Evolutionary conservation across 805 yeast genomes (phyloP), one percentile per base, ranked within the genome.

Genomic region (Lachancea meyersii): DNA sequence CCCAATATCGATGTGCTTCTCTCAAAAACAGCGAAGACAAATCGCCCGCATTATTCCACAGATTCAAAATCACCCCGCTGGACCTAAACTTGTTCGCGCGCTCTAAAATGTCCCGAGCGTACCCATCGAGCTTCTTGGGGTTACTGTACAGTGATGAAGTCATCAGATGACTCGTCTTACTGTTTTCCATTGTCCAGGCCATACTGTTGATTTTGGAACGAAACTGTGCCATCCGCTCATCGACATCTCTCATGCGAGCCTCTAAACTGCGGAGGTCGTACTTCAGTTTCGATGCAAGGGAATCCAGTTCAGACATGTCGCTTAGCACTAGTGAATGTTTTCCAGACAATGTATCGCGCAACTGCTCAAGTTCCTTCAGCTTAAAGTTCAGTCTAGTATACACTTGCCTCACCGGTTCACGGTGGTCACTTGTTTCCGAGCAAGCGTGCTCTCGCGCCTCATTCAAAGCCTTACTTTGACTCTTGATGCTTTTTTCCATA

Each of bases 171-270:
- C 32, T 35, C 3, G 38, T 16, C 38, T 37, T 31, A 6, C 26
- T 30, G 22, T 42, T 18, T 24, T 37, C 41, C 28, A 42, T 18
- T n/a, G 38, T 20, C 31, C 30, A 22, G 2, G 37, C 40, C 32
- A 60, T 47, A 3, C 50, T 45, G 3, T 40, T 44, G 21, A 61
- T 22, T 36, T 61, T 61, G 2, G 41, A 31, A 35, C 62, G 63
- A 59, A 77, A 76, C 28, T 69, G 57, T 35, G 69, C 64, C 43
- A 77, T 70, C 35, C 79, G 71, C 21, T 79, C 80, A 51, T 80
- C 85, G 6, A 82, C 80, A 51, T 84, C 93, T 34, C 76, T 71
- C 36, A 84, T 72, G 50, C 82, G 79, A 18, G 75, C 72, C 24
- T 72, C 72, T 23, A 84, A 59, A 32, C 80, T 64, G 17, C 83